A percentile compares a stretch with the other conserved stretches of the same genome.
These are phyloP conservation scores for Colletotrichum caudatum DNA, from an alignment of 2,329 filamentous ascomycete genomes.

Conservation along the genomic window DNA sequence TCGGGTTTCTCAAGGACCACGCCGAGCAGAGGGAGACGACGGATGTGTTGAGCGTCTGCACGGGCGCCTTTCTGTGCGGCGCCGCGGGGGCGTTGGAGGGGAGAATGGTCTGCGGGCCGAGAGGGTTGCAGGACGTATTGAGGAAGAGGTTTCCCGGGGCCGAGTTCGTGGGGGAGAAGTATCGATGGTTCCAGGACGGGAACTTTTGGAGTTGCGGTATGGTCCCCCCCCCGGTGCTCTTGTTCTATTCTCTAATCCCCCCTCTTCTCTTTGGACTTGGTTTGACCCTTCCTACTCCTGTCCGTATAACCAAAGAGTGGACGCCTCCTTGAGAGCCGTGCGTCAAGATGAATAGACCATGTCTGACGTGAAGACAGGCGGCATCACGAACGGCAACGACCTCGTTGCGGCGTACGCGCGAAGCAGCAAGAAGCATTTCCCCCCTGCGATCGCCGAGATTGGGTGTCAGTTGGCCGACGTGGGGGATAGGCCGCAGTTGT, in stretches of 20 bases:
- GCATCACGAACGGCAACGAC: constrained; percentile 68
- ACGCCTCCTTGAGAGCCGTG: background rate
- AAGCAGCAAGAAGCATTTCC: constrained; percentile 55
- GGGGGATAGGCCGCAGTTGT: constrained; percentile 61
- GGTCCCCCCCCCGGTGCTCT: too few species aligned
- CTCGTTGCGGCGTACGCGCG: constrained; percentile 65
- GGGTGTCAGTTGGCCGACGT: constrained; percentile 59
- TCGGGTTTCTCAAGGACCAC: constrained; percentile 60
- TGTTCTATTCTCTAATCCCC: background rate
- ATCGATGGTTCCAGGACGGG: constrained; percentile 65
- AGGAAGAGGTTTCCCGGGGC: constrained; percentile 53
- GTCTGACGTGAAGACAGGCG: constrained; percentile 51
- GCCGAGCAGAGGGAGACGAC: constrained; percentile 50
- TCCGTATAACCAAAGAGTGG: background rate
- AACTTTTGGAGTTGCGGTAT: constrained; percentile 67
- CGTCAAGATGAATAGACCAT: background rate
- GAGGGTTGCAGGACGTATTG: constrained; percentile 57
- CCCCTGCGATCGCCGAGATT: constrained; percentile 58
- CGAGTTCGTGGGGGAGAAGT: constrained; percentile 58
- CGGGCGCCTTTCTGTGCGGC: constrained; percentile 62
- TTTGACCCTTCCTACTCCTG: background rate
- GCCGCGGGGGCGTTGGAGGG: constrained; percentile 62
- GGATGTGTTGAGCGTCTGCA: constrained; percentile 65
- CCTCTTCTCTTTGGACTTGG: background rate
- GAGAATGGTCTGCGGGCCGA: constrained; percentile 60